Percentiles rank a stretch among this genome's conserved stretches.
These are phyloP conservation scores for Phytophthora fragariae DNA, from an alignment of 352 stramenopile species.

Conservation along the genomic window DNA sequence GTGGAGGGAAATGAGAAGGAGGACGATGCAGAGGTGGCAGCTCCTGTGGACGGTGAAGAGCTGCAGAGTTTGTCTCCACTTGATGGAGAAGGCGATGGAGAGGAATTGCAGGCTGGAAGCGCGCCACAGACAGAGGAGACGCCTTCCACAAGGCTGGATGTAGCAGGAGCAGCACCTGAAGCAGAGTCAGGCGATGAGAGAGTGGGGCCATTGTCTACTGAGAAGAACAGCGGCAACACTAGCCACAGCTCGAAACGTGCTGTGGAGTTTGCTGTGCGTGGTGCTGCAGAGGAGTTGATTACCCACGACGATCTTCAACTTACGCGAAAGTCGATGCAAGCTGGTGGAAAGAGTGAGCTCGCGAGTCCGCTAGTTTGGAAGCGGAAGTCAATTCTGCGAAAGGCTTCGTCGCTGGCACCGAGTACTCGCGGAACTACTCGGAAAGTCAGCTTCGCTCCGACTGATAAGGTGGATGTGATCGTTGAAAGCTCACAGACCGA, in stretches of 20 bases:
- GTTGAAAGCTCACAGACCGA: conserved; percentile 36
- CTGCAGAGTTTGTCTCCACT: background rate
- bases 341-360: conserved; percentile 21
- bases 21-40: background rate
- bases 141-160: background rate
- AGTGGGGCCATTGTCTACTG: background rate
- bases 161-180: background rate
- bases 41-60: background rate
- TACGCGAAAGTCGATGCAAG: conserved; percentile 37
- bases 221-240: background rate
- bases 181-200: background rate
- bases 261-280: conserved; percentile 2
- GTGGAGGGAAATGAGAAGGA: background rate
- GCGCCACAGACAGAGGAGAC: background rate
- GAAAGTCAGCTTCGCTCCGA: conserved; percentile 48
- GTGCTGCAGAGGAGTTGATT: background rate
- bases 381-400: conserved; percentile 44
- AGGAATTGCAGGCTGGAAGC: background rate
- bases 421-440: conserved; percentile 1
- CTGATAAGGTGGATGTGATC: conserved; percentile 35
- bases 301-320: conserved; percentile 15
- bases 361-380: conserved; percentile 34
- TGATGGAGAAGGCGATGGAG: background rate
- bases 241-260: background rate
- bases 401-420: conserved; percentile 38